phyloP scores from a whole-genome alignment of 2,329 filamentous ascomycete species.

The Ceratocystis cacaofunesta region DNA sequence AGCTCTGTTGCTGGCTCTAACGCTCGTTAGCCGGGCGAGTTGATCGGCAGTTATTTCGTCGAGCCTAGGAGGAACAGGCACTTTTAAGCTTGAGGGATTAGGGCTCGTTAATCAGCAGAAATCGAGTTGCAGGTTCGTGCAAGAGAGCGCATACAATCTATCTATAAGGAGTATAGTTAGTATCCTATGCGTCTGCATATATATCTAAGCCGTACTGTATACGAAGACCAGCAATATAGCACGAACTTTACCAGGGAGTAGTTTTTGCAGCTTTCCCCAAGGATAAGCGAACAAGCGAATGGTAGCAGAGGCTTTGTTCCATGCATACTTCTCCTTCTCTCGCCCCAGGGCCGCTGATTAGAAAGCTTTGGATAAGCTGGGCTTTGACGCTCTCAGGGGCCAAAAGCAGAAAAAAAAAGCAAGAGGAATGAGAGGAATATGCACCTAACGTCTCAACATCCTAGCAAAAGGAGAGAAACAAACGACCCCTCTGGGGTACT shows the following conservation, averaged over 20 bases:
- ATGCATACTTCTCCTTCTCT: conserved; percentile 2
- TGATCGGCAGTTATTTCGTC: not conserved
- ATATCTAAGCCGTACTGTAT: not conserved
- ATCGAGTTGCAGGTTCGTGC: too few species aligned
- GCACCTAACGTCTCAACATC: not conserved
- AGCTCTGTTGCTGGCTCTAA: not conserved
- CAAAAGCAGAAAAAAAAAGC: not conserved
- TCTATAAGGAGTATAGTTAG: too few species aligned
- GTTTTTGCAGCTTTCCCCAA: too few species aligned
- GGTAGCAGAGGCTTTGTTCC: not conserved
- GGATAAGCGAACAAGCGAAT: not conserved
- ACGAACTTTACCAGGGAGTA: not conserved
- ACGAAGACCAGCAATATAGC: not conserved
- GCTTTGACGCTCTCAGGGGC: conserved; percentile 2
- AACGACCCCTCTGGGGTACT: not conserved
- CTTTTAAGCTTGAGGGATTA: not conserved
- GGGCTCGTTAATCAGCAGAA: not conserved
- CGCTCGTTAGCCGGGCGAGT: not conserved
- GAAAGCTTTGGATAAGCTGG: conserved; percentile 1
- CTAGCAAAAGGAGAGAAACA: not conserved
- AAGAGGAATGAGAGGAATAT: not conserved
- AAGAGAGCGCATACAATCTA: too few species aligned
- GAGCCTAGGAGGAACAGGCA: not conserved
- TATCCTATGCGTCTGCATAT: not conserved
- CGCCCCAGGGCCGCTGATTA: not conserved